phyloP scores from a whole-genome alignment of 257 asterid species.

The Solanum sitiens region DNA sequence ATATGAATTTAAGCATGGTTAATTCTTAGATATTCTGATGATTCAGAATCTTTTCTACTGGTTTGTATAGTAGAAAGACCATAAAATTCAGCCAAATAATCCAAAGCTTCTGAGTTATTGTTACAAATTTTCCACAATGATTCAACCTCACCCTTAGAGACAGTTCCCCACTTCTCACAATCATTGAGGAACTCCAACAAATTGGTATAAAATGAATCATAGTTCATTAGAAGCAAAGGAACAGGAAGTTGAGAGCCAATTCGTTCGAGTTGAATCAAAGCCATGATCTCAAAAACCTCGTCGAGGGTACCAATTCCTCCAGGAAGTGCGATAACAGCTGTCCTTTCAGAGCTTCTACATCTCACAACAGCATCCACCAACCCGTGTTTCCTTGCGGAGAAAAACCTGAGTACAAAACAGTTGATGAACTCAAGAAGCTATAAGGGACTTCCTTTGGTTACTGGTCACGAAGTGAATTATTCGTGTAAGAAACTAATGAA shows the following conservation, averaged over 20 bases:
- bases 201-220: conserved; percentile 65
- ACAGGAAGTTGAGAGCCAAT: conserved; percentile 63
- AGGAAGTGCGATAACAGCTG: conserved; percentile 78
- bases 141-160: conserved; percentile 57
- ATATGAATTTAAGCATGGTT: neutral
- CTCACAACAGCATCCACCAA: conserved; percentile 89
- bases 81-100: conserved; percentile 55
- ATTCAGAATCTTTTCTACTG: neutral
- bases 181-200: conserved; percentile 61
- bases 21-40: neutral
- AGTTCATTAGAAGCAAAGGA: conserved; percentile 83
- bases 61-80: conserved; percentile 1
- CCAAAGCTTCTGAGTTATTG: conserved; percentile 66
- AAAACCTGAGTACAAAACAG: conserved; percentile 38
- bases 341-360: conserved; percentile 38
- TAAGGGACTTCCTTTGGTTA: neutral
- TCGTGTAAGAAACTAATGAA: neutral
- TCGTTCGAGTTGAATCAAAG: conserved; percentile 74
- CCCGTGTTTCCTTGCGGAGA: conserved; percentile 94
- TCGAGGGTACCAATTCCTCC: conserved; percentile 95
- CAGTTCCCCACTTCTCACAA: conserved; percentile 71
- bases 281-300: conserved; percentile 75
- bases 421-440: neutral
- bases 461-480: neutral
- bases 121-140: conserved; percentile 71